A percentile compares a stretch with the other conserved stretches of the same genome.
Conservation (phyloP, 2,329 filamentous ascomycete genomes). For the Raffaelea arxii region DNA sequence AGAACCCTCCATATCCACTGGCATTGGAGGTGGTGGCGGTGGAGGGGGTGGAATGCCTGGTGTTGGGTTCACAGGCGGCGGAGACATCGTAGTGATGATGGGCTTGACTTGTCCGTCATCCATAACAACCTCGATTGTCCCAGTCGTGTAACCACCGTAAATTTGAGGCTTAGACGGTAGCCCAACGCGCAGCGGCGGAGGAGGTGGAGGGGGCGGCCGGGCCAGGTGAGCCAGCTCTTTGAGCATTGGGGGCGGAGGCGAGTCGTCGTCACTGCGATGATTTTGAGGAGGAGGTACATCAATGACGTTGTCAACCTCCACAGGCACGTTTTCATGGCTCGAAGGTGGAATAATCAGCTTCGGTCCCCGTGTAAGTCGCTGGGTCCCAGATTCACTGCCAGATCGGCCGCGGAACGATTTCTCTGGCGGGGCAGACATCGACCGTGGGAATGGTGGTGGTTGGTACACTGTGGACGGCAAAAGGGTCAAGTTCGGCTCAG, state of each 20-base stretch:
- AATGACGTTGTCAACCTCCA: constrained; percentile 6
- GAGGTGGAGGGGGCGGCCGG: constrained; percentile 50
- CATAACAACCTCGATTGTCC: constrained; percentile 58
- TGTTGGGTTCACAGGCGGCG: constrained; percentile 26
- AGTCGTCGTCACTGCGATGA: constrained; percentile 34
- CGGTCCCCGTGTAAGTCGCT: constrained; percentile 1
- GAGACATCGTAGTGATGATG: constrained; percentile 6
- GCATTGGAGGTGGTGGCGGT: constrained; percentile 21
- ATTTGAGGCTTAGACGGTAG: constrained; percentile 22
- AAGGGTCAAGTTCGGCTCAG: constrained; percentile 28
- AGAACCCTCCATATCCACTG: not conserved
- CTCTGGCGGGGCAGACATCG: constrained; percentile 49
- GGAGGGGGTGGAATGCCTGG: constrained; percentile 34
- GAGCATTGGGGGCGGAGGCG: constrained; percentile 46
- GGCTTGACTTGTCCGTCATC: constrained; percentile 40
- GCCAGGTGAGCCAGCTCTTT: constrained; percentile 56
- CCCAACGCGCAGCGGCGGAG: constrained; percentile 42
- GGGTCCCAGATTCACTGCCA: not conserved
- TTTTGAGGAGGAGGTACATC: constrained; percentile 16
- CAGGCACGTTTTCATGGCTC: not conserved
- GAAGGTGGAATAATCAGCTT: constrained; percentile 5
- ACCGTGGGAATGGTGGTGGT: constrained; percentile 43
- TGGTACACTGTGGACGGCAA: constrained; percentile 53
- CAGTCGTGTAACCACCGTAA: constrained; percentile 36
- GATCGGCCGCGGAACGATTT: no score